These are phyloP conservation scores for Vaccinium macrocarpon DNA, from an alignment of 148 eudicot species.

Conservation along the genomic window DNA sequence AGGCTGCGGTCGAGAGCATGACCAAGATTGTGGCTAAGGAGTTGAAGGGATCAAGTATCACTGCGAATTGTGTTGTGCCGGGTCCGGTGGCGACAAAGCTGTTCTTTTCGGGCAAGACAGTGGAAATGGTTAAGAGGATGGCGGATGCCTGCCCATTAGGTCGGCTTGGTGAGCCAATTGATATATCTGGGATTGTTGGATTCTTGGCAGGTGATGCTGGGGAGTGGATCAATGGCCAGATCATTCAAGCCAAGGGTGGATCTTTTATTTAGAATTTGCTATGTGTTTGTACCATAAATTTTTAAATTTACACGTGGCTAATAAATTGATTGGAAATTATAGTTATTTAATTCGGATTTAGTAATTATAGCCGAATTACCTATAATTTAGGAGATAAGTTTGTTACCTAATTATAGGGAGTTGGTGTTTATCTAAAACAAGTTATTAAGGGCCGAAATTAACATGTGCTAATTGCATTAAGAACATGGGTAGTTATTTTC, in stretches of 20 bases:
- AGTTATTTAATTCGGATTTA: too few relatives aligned
- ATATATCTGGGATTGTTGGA: constrained; percentile 13
- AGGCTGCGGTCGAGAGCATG: constrained; percentile 48
- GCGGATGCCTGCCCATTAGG: constrained; percentile 13
- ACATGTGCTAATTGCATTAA: too few relatives aligned
- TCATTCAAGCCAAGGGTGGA: constrained; percentile 16
- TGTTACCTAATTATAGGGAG: too few relatives aligned
- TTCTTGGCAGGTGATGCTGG: constrained; percentile 12
- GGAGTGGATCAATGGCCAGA: constrained; percentile 19
- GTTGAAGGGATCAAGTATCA: constrained; percentile 40
- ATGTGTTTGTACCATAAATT: too few relatives aligned
- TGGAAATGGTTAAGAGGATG: not conserved
- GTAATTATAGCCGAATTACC: too few relatives aligned
- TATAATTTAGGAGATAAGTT: too few relatives aligned
- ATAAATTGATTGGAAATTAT: too few relatives aligned
- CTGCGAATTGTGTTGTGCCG: constrained; percentile 41
- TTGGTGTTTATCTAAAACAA: too few relatives aligned
- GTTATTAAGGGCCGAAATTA: too few relatives aligned
- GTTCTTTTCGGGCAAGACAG: constrained; percentile 13
- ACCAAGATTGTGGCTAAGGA: constrained; percentile 41
- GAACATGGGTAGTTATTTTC: too few relatives aligned
- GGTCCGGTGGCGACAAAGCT: constrained; percentile 27
- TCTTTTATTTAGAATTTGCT: not conserved
- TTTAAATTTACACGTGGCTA: too few relatives aligned
- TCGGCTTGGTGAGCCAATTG: not conserved